Percentiles rank a stretch among this genome's conserved stretches.
Evolutionary conservation across 257 asterid genomes (phyloP).

Genomic region (Misopates orontium): DNA sequence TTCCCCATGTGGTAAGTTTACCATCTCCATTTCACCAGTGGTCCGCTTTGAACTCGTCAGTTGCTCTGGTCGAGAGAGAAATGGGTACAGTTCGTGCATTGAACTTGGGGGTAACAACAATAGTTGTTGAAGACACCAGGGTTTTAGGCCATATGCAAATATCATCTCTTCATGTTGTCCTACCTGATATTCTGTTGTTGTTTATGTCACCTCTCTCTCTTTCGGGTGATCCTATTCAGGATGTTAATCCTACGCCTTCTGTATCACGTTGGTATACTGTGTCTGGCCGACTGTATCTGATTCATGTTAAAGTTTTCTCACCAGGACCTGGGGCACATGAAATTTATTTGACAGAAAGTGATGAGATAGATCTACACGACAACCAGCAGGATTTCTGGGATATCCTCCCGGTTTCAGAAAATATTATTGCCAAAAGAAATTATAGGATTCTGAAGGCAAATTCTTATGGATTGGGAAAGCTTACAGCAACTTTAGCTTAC

Average conservation of each 20-base stretch:
- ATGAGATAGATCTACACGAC: slow-evolving; percentile 60
- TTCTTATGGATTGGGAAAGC: slow-evolving; percentile 74
- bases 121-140: slow-evolving; percentile 81
- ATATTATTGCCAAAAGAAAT: slow-evolving; percentile 33
- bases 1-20: slow-evolving; percentile 60
- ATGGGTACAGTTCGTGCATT: slow-evolving; percentile 62
- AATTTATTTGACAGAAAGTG: slow-evolving; percentile 70
- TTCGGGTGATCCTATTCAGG: slow-evolving; percentile 54
- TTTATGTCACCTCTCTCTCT: slow-evolving; percentile 57
- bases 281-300: slow-evolving; percentile 66
- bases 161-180: slow-evolving; percentile 79
- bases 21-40: slow-evolving; percentile 83
- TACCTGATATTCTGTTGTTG: slow-evolving; percentile 70
- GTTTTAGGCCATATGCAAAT: slow-evolving; percentile 79
- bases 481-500: slow-evolving; percentile 70
- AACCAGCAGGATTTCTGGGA: slow-evolving; percentile 61
- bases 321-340: slow-evolving; percentile 65
- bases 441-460: slow-evolving; percentile 57
- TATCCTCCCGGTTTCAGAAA: slow-evolving; percentile 60
- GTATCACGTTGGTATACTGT: slow-evolving; percentile 79
- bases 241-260: slow-evolving; percentile 49
- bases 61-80: slow-evolving; percentile 65
- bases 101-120: slow-evolving; percentile 63
- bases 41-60: slow-evolving; percentile 73
- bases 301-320: slow-evolving; percentile 68